Base-by-base conservation (phyloP, 352 stramenopile species). In the Aphanomyces astaci region DNA sequence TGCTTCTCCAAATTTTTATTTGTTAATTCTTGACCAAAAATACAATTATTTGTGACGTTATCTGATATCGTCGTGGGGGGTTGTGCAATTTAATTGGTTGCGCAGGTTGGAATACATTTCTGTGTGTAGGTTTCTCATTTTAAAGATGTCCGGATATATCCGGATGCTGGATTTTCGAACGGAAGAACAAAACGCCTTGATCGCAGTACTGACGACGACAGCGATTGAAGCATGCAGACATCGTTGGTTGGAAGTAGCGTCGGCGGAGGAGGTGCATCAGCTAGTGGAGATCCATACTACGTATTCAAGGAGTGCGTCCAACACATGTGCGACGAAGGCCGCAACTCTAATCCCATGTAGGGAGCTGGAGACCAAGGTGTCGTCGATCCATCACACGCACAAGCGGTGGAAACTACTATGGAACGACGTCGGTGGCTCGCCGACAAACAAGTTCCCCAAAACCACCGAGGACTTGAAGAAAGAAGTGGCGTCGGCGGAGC, bases 301-400 rank as follows among this genome's bases (percentile, higher is more conserved):
- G 84, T 92, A 10, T 92, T 90, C 67, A 92, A 90, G 72, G 84
- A 92, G 84, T 92, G 70, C 73, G 77, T 76, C 19, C 24, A 3
- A 45, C 67, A 31, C 30, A 39, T 10, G 13, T n/a, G n/a, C n/a
- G n/a, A n/a, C n/a, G n/a, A n/a, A n/a, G n/a, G n/a, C n/a, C n/a
- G n/a, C n/a, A n/a, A n/a, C n/a, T n/a, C n/a, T n/a, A n/a, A n/a
- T n/a, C n/a, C n/a, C n/a, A n/a, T 30, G 43, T 63, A 92, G 84
- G 64, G 84, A 92, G 46, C 65, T 92, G 9, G 78, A 89, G 65
- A 89, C 72, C 74, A 90, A 89, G 72, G 82, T 87, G 39, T 88
- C 82, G 55, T 76, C 81, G 10, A 79, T 90, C 64, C 76, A 89
- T 60, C 79, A 89, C 43, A 82, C 79, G 55, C 77, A 90, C 62